phyloP scores from a whole-genome alignment of 305 asterid genomes.

The Fraxinus greggii region DNA sequence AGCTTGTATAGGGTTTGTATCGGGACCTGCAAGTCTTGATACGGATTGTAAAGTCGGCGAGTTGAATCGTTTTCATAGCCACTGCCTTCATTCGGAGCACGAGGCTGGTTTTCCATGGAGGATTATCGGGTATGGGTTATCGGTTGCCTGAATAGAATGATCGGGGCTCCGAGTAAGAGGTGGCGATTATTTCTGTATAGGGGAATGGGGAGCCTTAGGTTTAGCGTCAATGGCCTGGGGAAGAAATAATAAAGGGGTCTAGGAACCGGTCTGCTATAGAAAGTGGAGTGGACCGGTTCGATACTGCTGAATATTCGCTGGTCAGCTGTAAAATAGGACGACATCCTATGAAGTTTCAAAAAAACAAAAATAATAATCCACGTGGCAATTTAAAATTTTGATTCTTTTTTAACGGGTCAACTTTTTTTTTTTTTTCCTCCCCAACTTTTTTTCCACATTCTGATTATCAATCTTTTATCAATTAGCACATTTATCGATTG shows the following conservation, averaged over 20 bases:
- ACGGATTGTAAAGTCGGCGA: constrained; percentile 85
- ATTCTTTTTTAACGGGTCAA: background rate
- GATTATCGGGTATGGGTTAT: constrained; percentile 25
- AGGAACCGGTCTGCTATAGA: background rate
- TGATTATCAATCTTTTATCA: background rate
- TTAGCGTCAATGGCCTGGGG: background rate
- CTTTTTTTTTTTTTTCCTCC: background rate
- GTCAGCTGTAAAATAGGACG: background rate
- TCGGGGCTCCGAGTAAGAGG: background rate
- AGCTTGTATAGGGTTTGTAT: constrained; percentile 59
- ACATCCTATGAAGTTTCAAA: background rate
- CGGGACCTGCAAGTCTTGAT: constrained; percentile 71
- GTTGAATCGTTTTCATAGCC: constrained; percentile 36
- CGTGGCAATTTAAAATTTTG: background rate
- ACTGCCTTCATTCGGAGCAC: constrained; percentile 45
- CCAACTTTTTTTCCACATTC: too few relatives aligned
- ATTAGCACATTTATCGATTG: background rate
- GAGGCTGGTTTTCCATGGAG: constrained; percentile 69
- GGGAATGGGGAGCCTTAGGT: background rate
- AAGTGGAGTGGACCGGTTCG: background rate
- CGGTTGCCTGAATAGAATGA: background rate
- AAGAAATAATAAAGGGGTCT: background rate
- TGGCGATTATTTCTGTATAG: background rate
- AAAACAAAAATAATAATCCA: background rate
- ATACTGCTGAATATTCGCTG: background rate